phyloP scores from a whole-genome alignment of 345 rosid genomes.

The Rhodamnia argentea region DNA sequence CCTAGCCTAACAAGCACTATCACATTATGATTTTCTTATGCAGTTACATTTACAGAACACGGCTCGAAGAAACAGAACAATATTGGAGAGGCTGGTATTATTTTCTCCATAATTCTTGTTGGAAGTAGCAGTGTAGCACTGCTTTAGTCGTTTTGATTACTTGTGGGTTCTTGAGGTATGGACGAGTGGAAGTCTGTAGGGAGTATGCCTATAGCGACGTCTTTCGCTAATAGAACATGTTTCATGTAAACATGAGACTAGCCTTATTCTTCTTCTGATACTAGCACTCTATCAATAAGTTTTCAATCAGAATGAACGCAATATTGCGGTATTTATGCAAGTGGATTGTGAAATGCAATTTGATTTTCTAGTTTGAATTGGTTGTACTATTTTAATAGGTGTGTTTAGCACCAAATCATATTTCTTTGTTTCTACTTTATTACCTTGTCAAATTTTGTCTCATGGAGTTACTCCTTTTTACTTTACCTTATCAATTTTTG shows the following conservation, averaged over 20 bases:
- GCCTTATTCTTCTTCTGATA: neutral
- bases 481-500: neutral
- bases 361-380: neutral
- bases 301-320: neutral
- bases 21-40: conserved; percentile 14
- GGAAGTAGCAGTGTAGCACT: neutral
- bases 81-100: conserved; percentile 94
- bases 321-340: neutral
- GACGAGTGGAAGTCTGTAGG: neutral
- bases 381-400: neutral
- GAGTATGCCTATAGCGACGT: neutral
- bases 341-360: neutral
- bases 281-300: neutral
- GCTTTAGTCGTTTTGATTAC: neutral
- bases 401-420: neutral
- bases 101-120: neutral
- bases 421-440: neutral
- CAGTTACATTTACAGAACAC: conserved; percentile 73
- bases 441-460: neutral
- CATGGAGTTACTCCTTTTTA: neutral
- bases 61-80: conserved; percentile 74
- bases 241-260: neutral
- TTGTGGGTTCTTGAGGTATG: neutral
- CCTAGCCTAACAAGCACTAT: neutral
- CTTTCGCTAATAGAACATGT: neutral